Base-by-base conservation (phyloP, 345 rosid genomes). In the Moricandia moricandioides region DNA sequence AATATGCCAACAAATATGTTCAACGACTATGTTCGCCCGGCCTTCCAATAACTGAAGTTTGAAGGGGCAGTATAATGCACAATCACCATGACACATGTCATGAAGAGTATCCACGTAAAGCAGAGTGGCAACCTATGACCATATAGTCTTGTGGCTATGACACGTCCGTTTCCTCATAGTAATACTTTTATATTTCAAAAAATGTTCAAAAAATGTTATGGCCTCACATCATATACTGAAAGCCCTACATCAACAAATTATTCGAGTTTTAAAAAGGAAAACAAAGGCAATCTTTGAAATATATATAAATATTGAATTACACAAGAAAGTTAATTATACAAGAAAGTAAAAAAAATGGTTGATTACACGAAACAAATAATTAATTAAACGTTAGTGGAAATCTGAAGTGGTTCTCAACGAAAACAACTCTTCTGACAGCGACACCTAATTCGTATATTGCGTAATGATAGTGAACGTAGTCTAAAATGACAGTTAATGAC, bases 391-490 rank as follows among this genome's bases (percentile, higher is more conserved):
- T 29, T 61, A 77, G 75, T 70, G 80, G 80, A 70, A 37, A 10
- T 62, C 10, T 56, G 65, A 77, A 40, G 52, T 8, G 75, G 70
- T 70, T 70, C 39, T 77, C 75, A 70, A 77, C 61, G 71, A 77
- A 31, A 77, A 56, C 13, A 27, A 63, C 66, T 13, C 14, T 56
- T 56, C 0, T 40, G 75, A 70, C 30, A 63, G 61, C 65, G 71
- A 63, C 60, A 13, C 17, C 11, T 62, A 13, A 27, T 75, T 61
- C 10, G 6, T 24, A 26, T 21, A 49, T 35, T 67, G 30, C 59
- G 27, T 56, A 21, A 2, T 52, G 69, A 34, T 71, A 51, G 39
- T 34, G 39, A 73, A 10, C 45, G 17, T 54, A 5, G n/a, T 18
- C 71, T 55, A 3, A 17, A 40, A 40, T 65, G 65, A 65, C 65